Base-by-base conservation (phyloP, 345 rosid species). In the Zanthoxylum bungeanum region DNA sequence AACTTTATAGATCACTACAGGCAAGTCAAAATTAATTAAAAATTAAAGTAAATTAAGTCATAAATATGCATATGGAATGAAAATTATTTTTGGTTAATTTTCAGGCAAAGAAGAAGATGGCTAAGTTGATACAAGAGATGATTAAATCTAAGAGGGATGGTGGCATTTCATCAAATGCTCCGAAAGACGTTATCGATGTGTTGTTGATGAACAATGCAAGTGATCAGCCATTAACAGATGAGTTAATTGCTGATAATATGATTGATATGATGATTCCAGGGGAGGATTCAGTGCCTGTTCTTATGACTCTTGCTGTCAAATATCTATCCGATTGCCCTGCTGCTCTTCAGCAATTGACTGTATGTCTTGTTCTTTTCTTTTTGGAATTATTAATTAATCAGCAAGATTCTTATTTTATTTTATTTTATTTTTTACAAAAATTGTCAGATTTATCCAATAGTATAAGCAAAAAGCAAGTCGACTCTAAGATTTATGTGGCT, bases 261-360 rank as follows among this genome's bases (percentile, higher is more conserved):
- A 87, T 95, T 57, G 99, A 95, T 62, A 93, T 95, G 98, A 95
- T 95, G 97, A 95, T 95, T 19, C 99, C 99, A 0, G 99, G 99
- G 19, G 98, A 95, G 60, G 99, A 93, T 80, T 95, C 99, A 3
- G 99, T 95, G 21, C 99, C 99, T 0, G 79, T 95, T 70, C 96
- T 95, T 37, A 89, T 93, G 76, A 91, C 99, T 52, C 93, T 95
- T 0, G 94, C 99, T 44, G 73, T 89, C 4, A 91, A 91, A 73
- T 96, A 85, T 81, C 94, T 93, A 42, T 89, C 99, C 0, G 93
- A 91, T 75, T 88, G 78, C 74, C 96, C 98, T 0, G 62, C 87
- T 25, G 96, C 91, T n/a, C 87, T 96, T 1, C 84, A 85, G 62
- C 93, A 83, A 49, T 63, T 91, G 40, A 88, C 83, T 81, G 99